Conservation (phyloP, 1,284 basidiomycete species). For the Ceratobasidium papillatum region DNA sequence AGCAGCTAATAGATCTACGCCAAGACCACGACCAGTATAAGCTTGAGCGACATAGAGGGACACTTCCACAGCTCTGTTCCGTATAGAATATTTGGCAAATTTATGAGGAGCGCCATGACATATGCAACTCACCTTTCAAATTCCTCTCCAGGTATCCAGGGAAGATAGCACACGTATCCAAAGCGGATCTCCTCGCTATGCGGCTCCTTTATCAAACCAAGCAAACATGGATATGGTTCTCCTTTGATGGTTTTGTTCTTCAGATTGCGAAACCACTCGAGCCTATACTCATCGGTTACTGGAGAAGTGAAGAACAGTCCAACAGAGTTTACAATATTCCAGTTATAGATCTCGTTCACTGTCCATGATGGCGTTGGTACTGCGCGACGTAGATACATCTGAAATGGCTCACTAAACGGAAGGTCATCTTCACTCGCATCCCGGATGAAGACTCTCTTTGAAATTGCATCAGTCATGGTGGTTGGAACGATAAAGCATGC, state of each 20-base stretch:
- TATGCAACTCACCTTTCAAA: not conserved
- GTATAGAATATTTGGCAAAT: not conserved
- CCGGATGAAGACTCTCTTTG: not conserved
- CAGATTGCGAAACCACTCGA: conserved; percentile 5
- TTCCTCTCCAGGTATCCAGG: not conserved
- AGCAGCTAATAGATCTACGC: not conserved
- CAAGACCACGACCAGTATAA: not conserved
- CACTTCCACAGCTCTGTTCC: not conserved
- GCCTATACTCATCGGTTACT: conserved; percentile 10
- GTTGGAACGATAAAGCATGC: conserved; percentile 4
- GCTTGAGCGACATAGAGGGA: conserved; percentile 6
- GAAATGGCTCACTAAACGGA: not conserved
- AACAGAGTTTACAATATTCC: conserved; percentile 2
- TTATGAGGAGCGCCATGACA: not conserved
- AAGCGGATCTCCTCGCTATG: not conserved
- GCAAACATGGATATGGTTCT: conserved; percentile 5
- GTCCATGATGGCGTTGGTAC: not conserved
- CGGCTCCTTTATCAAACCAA: not conserved
- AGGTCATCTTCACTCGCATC: conserved; percentile 5
- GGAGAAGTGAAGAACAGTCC: conserved; percentile 13
- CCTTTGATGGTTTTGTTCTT: not conserved
- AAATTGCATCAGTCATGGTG: not conserved
- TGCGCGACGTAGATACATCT: not conserved
- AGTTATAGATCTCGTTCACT: conserved; percentile 23
- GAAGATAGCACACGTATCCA: conserved; percentile 17